These are phyloP conservation scores for Ogataea pilisensis DNA, from an alignment of 805 yeast species.

Conservation along the genomic window DNA sequence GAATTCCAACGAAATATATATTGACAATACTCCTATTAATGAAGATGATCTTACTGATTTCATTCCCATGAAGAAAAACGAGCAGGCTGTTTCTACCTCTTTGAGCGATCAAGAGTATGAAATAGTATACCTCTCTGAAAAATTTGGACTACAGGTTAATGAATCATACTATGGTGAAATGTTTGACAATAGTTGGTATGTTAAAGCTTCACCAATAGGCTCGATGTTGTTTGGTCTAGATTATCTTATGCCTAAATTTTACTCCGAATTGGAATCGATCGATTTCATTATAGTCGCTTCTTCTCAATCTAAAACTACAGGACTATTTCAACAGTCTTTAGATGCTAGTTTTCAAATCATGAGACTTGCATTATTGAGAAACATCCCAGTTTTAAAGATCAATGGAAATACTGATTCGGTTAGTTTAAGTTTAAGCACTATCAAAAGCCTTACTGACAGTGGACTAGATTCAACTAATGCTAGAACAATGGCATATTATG, in stretches of 20 bases:
- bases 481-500: slow-evolving; percentile 8
- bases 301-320: slow-evolving; percentile 40
- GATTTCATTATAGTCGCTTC: slow-evolving; percentile 47
- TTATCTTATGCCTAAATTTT: slow-evolving; percentile 38
- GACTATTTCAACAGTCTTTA: slow-evolving; percentile 28
- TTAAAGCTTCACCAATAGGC: slow-evolving; percentile 44
- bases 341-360: slow-evolving; percentile 15
- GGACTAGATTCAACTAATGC: slow-evolving; percentile 11
- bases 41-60: slow-evolving; percentile 10
- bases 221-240: slow-evolving; percentile 40
- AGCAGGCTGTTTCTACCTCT: too few species aligned
- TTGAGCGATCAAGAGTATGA: slow-evolving; percentile 5
- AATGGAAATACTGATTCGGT: slow-evolving; percentile 8
- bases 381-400: slow-evolving; percentile 23
- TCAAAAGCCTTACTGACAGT: slow-evolving; percentile 8
- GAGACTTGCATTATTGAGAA: slow-evolving; percentile 19
- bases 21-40: slow-evolving; percentile 12
- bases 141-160: slow-evolving; percentile 11
- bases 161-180: slow-evolving; percentile 19
- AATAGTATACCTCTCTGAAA: slow-evolving; percentile 3
- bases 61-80: neutral
- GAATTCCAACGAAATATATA: slow-evolving; percentile 3
- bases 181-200: slow-evolving; percentile 37
- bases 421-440: neutral
- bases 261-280: slow-evolving; percentile 31